phyloP scores from a whole-genome alignment of 179 eudicot species.

The Beta lomatogona region DNA sequence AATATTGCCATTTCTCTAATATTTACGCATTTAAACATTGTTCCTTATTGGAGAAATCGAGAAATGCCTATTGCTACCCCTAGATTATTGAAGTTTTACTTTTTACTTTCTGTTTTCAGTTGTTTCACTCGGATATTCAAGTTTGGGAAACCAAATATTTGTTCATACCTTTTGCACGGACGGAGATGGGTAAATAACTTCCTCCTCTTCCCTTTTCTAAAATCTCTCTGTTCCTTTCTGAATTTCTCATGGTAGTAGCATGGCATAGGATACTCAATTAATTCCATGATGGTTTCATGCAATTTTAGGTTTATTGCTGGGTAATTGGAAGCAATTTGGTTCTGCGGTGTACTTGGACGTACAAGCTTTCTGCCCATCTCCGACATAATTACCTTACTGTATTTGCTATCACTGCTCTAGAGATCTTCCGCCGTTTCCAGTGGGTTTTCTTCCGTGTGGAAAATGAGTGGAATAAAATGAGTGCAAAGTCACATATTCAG shows the following conservation, averaged over 20 bases:
- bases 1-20: background rate
- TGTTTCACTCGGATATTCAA: slow-evolving; percentile 97
- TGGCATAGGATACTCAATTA: background rate
- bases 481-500: slow-evolving; percentile 54
- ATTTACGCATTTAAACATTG: background rate
- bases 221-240: background rate
- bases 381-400: slow-evolving; percentile 88
- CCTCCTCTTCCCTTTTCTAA: background rate
- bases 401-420: slow-evolving; percentile 76
- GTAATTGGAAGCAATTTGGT: slow-evolving; percentile 88
- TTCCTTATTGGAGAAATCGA: background rate
- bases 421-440: slow-evolving; percentile 88
- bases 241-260: background rate
- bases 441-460: slow-evolving; percentile 97
- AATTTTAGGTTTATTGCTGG: slow-evolving; percentile 71
- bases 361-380: slow-evolving; percentile 97
- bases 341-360: slow-evolving; percentile 96
- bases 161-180: slow-evolving; percentile 64
- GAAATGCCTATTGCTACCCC: background rate
- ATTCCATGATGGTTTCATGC: slow-evolving; percentile 1
- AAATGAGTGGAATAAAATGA: slow-evolving; percentile 91
- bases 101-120: slow-evolving; percentile 41
- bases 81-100: background rate
- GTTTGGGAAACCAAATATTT: slow-evolving; percentile 66
- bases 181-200: slow-evolving; percentile 73